Conservation (phyloP, 2,329 filamentous ascomycete genomes). For the Apiospora phragmitis region DNA sequence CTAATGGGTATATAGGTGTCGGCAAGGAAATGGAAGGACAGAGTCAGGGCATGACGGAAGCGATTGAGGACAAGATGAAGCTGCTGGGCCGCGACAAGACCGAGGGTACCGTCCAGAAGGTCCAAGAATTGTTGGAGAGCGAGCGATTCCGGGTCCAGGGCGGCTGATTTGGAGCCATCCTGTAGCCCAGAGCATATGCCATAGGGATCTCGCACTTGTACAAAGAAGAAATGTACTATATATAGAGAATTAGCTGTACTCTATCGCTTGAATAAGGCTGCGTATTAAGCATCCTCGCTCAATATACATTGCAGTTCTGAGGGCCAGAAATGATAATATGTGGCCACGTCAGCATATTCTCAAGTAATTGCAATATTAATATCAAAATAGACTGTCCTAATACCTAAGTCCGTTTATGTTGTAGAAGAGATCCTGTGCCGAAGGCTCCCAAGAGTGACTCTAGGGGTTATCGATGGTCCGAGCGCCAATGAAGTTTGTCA, state of each 20-base stretch:
- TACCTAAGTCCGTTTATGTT: too few species aligned
- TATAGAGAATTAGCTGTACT: slow-evolving; percentile 7
- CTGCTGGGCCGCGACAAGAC: slow-evolving; percentile 54
- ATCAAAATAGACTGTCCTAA: not conserved
- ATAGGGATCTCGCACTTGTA: slow-evolving; percentile 6
- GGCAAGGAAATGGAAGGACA: slow-evolving; percentile 49
- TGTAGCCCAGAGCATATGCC: slow-evolving; percentile 28
- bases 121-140: slow-evolving; percentile 57
- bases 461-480: not conserved
- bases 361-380: not conserved
- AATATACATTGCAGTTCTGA: not conserved
- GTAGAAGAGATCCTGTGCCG: not conserved
- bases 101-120: slow-evolving; percentile 52
- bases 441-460: not conserved
- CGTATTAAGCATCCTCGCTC: not conserved
- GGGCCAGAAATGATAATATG: not conserved
- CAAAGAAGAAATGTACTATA: slow-evolving; percentile 9
- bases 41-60: slow-evolving; percentile 35
- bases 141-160: slow-evolving; percentile 42
- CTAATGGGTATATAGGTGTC: slow-evolving; percentile 39
- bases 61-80: slow-evolving; percentile 52
- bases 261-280: not conserved
- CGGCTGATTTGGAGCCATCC: not conserved
- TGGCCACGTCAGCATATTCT: too few species aligned
- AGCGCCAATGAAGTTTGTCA: slow-evolving; percentile 12